phyloP scores from a whole-genome alignment of 345 rosid species.

The Aurinia saxatilis region DNA sequence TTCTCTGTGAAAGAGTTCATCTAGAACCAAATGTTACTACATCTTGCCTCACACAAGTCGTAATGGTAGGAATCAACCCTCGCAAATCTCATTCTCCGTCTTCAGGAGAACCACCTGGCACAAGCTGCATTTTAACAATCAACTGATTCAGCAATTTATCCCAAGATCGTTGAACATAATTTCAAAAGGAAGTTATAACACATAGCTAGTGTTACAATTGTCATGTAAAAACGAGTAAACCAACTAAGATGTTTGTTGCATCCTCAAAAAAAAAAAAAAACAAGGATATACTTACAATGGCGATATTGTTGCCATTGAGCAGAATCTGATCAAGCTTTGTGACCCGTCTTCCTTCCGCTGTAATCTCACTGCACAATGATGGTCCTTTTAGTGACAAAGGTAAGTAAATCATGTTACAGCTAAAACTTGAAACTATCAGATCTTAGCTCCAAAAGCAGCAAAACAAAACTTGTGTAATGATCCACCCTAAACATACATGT shows the following conservation, averaged over 20 bases:
- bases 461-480: not conserved
- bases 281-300: conserved; percentile 86
- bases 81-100: conserved; percentile 27
- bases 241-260: not conserved
- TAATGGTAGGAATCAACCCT: not conserved
- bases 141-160: not conserved
- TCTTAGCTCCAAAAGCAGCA: not conserved
- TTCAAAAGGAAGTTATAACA: not conserved
- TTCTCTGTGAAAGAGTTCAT: not conserved
- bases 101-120: conserved; percentile 92
- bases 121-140: conserved; percentile 55
- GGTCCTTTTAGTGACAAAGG: not conserved
- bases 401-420: too few relatives aligned
- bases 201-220: not conserved
- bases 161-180: not conserved
- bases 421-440: not conserved
- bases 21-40: conserved; percentile 17
- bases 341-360: conserved; percentile 82
- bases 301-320: conserved; percentile 92
- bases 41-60: not conserved
- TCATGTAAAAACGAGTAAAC: not conserved
- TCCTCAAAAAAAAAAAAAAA: not conserved
- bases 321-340: conserved; percentile 96
- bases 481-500: not conserved
- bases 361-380: conserved; percentile 58